Base-by-base conservation (phyloP, 2,329 filamentous ascomycete species). In the Epichloe festucae region DNA sequence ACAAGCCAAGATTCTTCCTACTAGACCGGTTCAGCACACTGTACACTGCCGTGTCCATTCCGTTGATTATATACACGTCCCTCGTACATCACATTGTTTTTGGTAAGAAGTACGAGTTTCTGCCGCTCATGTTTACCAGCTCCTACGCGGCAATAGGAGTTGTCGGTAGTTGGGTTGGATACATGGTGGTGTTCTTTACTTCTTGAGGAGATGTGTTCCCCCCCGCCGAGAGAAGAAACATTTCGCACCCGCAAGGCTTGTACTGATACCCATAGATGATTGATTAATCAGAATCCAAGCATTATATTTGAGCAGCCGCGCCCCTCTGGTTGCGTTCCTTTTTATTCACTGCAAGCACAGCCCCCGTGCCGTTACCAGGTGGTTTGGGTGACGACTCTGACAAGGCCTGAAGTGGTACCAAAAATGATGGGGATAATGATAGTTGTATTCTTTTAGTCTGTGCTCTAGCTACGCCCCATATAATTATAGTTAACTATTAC, bases 71-170 rank as follows among this genome's bases (percentile, higher is more conserved):
- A 2, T 98, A 98, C 68, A 90, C 87, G 66, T 95, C 89, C 11
- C 67, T 96, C 48, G 57, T 93, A 7, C 93, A 98, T 66, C 78
- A 81, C 46, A 66, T 91, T n/a, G 70, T 94, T 4, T 96, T 95
- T 70, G 89, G 89, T 0, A 78, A 81, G 79, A 79, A 74, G 56
- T 88, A 87, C 60, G 89, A 96, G 68, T 98, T 97, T 67, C 69
- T 98, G 51, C 93, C 93, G 27, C 72, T 97, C 59, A 97, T 98
- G 91, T 93, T 97, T 64, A 96, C 84, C 59, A 97, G 91, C 72
- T 86, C 87, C 12, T 98, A 97, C 67, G 88, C 86, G 36, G 93
- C 93, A 4, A 74, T 97, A 53, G 93, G 93, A n/a, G 90, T 97
- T 0, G 82, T 96, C 17, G 89, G 89, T 3, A 97, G 93, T 69